Evolutionary conservation across 2,329 filamentous ascomycete species (phyloP), one percentile per base, ranked within the genome.

Genomic region (Xylariales sp.): DNA sequence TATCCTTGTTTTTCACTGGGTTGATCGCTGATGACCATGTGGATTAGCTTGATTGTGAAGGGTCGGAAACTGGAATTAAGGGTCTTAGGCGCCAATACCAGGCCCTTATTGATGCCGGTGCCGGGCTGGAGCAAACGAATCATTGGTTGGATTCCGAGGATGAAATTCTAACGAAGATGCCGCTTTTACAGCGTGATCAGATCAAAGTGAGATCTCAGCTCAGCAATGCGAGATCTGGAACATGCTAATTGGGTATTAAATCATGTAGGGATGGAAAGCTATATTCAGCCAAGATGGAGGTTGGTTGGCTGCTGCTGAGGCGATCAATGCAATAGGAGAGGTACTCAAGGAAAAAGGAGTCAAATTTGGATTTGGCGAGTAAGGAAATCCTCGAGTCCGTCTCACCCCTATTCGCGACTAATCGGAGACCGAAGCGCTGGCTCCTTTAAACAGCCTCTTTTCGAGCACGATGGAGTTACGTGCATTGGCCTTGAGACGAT

Each of bases 221-320:
- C n/a, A n/a, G n/a, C n/a, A n/a, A n/a, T n/a, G n/a, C n/a, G n/a
- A n/a, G n/a, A n/a, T n/a, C n/a, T n/a, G n/a, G n/a, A n/a, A n/a
- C n/a, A n/a, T n/a, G n/a, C n/a, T n/a, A n/a, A n/a, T n/a, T n/a
- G n/a, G n/a, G n/a, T n/a, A n/a, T n/a, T n/a, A n/a, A n/a, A n/a
- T n/a, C n/a, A n/a, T n/a, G 8, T 38, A 62, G 56, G 68, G 66
- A 3, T 72, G 69, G 68, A 70, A 70, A 51, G 69, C 62, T 7
- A 54, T 71, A 14, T 69, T 56, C 38, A 66, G 62, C 41, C 38
- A 51, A 4, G 66, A 71, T 39, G 68, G 68, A 18, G 69, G 69
- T 33, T 72, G 69, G 69, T 55, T 71, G 12, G 68, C 68, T 16
- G 68, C 68, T 15, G 65, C 62, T 5, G 68, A 70, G 49, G 68